Conservation (phyloP, 257 asterid species). For the Eucommia ulmoides region DNA sequence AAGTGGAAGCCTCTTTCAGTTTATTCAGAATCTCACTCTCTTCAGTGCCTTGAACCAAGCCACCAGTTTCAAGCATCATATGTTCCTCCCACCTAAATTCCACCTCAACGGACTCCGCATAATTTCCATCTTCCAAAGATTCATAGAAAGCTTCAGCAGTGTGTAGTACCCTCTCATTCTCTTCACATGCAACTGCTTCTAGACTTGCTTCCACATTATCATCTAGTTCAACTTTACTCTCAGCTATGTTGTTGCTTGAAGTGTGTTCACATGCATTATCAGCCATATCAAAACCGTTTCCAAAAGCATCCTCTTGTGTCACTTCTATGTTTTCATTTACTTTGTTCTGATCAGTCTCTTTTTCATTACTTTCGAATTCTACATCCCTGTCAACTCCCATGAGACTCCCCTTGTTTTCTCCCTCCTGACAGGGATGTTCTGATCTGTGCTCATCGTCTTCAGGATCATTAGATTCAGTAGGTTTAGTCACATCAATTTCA, state of each 20-base stretch:
- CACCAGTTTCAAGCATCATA: slow-evolving; percentile 10
- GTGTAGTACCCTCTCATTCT: slow-evolving; percentile 13
- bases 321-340: slow-evolving; percentile 18
- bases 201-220: slow-evolving; percentile 18
- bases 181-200: slow-evolving; percentile 13
- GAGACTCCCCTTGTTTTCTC: slow-evolving; percentile 7
- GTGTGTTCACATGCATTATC: slow-evolving; percentile 16
- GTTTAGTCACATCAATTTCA: slow-evolving; percentile 20
- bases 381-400: background rate
- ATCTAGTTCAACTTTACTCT: no score
- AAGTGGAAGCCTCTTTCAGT: slow-evolving; percentile 3
- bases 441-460: slow-evolving; percentile 16
- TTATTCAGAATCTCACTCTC: slow-evolving; percentile 9
- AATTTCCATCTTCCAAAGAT: slow-evolving; percentile 14
- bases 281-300: slow-evolving; percentile 21
- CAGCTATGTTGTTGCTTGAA: slow-evolving; percentile 14
- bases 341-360: slow-evolving; percentile 16
- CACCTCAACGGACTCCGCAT: slow-evolving; percentile 18
- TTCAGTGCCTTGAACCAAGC: slow-evolving; percentile 10
- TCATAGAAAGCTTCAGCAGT: slow-evolving; percentile 17
- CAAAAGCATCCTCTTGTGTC: slow-evolving; percentile 21
- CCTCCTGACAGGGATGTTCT: slow-evolving; percentile 8
- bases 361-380: slow-evolving; percentile 13
- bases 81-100: slow-evolving; percentile 14
- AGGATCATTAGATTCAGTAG: slow-evolving; percentile 13